A percentile compares a stretch with the other conserved stretches of the same genome.
These are phyloP conservation scores for Oryza coarctata DNA, from an alignment of 176 grass and related monocot genomes.

Conservation along the genomic window DNA sequence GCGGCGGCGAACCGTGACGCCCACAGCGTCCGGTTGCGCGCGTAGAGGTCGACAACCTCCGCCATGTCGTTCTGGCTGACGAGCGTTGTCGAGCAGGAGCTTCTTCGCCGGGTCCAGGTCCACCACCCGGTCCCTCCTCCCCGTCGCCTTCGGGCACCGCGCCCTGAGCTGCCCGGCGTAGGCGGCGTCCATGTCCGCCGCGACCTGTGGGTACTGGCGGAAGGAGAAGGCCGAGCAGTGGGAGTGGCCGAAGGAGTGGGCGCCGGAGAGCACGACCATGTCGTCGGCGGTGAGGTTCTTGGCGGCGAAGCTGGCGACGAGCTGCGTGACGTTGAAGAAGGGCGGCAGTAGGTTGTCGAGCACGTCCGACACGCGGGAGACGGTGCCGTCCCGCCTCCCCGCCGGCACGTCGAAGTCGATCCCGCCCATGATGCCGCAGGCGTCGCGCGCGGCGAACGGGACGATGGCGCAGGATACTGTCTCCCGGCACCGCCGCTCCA, in stretches of 20 bases:
- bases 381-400: constrained; percentile 47
- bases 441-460: constrained; percentile 50
- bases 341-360: constrained; percentile 24
- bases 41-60: constrained; percentile 49
- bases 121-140: constrained; percentile 35
- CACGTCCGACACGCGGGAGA: constrained; percentile 38
- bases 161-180: neutral
- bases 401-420: constrained; percentile 45
- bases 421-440: constrained; percentile 33
- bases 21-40: constrained; percentile 32
- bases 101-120: constrained; percentile 36
- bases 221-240: constrained; percentile 60
- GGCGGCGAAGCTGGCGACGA: constrained; percentile 31
- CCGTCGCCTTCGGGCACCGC: constrained; percentile 27
- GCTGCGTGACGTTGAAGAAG: neutral
- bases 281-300: constrained; percentile 49
- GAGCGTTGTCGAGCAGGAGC: constrained; percentile 46
- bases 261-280: constrained; percentile 66
- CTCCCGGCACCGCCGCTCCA: constrained; percentile 41
- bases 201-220: constrained; percentile 43
- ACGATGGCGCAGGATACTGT: constrained; percentile 54
- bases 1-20: constrained; percentile 40
- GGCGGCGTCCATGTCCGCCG: constrained; percentile 7
- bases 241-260: constrained; percentile 59
- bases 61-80: constrained; percentile 40